Evolutionary conservation across 345 rosid species (phyloP), one percentile per base, ranked within the genome.

Genomic region (Salix koriyanagi): DNA sequence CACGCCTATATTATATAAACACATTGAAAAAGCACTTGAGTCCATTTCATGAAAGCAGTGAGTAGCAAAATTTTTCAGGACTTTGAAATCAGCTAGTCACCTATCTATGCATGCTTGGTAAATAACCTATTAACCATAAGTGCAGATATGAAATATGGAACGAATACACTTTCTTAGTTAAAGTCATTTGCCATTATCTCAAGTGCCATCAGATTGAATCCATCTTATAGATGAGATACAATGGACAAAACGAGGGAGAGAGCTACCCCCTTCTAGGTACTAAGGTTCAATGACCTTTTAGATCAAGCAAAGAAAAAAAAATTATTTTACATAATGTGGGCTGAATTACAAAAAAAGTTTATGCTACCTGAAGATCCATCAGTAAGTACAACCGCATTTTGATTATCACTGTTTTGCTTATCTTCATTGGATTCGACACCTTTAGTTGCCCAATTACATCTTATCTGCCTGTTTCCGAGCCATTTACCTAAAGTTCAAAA

Each of bases 361-460:
- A 61, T 7, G 68, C 42, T 75, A 81, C 84, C 81, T 77, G 84
- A 77, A 37, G 84, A 74, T 62, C 84, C 84, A 64, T 60, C 77
- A 15, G 81, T 77, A 69, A 81, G 36, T 39, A 1, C 67, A 3
- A 79, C 82, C 44, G 73, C 97, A 89, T 86, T 92, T 96, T 67
- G 89, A 84, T 75, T 80, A 84, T 93, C 98, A 76, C 91, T 85
- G 76, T 90, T 91, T 77, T 82, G 96, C 81, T 89, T 96, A 80
- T 96, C 99, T 56, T 96, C 99, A 79, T 86, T 91, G 75, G 86
- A 46, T 69, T 85, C 84, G 77, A 98, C 95, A 41, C 98, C 97
- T 86, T 92, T 96, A 42, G 95, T 87, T 46, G 99, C 99, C 99
- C 99, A 96, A 85, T 92, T 93, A 76, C 99, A 96, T 70, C 98